Percentiles rank a stretch among this genome's conserved stretches.
Conservation (phyloP, 352 stramenopile genomes). For the Phytophthora capsici region DNA sequence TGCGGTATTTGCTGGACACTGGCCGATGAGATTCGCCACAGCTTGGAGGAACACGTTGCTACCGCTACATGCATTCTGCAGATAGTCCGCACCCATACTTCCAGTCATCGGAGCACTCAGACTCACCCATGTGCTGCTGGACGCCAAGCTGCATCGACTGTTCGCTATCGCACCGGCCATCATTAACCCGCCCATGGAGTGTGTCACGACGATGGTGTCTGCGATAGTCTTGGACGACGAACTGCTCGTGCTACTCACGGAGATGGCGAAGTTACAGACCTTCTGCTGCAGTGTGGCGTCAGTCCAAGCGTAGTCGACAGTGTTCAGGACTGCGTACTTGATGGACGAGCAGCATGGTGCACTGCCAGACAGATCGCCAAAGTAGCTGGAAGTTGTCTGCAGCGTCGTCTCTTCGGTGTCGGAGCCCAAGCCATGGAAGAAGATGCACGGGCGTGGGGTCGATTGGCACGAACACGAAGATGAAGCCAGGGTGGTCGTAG, state of each 20-base stretch:
- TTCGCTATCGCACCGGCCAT: slow-evolving; percentile 42
- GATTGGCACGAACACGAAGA: slow-evolving; percentile 33
- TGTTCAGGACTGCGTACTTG: slow-evolving; percentile 43
- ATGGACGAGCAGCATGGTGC: slow-evolving; percentile 44
- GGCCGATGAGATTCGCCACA: slow-evolving; percentile 38
- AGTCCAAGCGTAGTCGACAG: slow-evolving; percentile 33
- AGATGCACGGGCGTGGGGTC: slow-evolving; percentile 37
- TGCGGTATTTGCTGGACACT: slow-evolving; percentile 35
- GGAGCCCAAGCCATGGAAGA: slow-evolving; percentile 39
- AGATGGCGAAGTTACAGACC: slow-evolving; percentile 37
- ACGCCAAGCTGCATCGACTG: slow-evolving; percentile 43
- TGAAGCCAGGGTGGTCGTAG: slow-evolving; percentile 11
- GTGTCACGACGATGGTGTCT: slow-evolving; percentile 42
- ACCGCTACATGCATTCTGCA: slow-evolving; percentile 39
- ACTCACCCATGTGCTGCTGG: slow-evolving; percentile 38
- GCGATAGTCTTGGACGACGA: slow-evolving; percentile 27
- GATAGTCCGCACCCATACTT: slow-evolving; percentile 47
- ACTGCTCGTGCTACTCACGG: slow-evolving; percentile 29
- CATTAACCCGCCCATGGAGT: slow-evolving; percentile 52
- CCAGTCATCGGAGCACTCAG: slow-evolving; percentile 46
- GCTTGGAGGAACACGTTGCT: slow-evolving; percentile 32
- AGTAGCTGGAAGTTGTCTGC: slow-evolving; percentile 31
- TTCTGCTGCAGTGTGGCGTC: slow-evolving; percentile 35
- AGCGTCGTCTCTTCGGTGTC: slow-evolving; percentile 19
- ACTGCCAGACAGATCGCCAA: slow-evolving; percentile 31